Base-by-base conservation (phyloP, 208 protist genomes). In the Trypanosoma scelopori region DNA sequence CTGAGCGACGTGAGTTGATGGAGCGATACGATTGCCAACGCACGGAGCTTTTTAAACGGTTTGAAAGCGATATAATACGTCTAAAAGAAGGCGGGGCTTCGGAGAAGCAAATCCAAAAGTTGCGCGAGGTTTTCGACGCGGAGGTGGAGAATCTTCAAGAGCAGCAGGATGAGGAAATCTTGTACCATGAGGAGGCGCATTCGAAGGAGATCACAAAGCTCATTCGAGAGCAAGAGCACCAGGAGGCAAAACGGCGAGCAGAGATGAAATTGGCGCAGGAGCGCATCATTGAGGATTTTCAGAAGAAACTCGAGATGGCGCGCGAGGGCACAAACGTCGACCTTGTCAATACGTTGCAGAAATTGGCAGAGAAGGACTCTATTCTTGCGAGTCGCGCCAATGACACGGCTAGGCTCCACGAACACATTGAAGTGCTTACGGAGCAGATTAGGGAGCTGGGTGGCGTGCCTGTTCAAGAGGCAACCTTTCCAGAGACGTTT, bases 141-240 rank as follows among this genome's bases (percentile, higher is more conserved):
- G 90, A 96, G 64, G 74, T 84, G 53, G 76, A 93, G 62, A 93
- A 93, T 47, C 65, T 96, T 45, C 68, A 86, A 47, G 90, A 96
- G 51, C 85, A 94, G 81, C 90, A 91, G 58, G 69, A 80, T 37
- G 88, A 94, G 67, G 88, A 89, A 65, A 78, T 94, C 53, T 65
- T 72, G 35, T 92, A 92, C 62, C 82, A 91, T 71, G 83, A 91
- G 43, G 88, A 94, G 71, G 74, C 73, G 23, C 71, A 89, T 69
- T 83, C 75, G n/a, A 90, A 89, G 73, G 81, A 89, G 64, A 88
- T 94, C 46, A 74, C 52, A 20, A 74, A 81, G 64, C 80, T 92
- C 65, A 83, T 94, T 74, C 80, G 82, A 55, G 81, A 91, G 65
- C 88, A 94, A 66, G 84, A 83, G 76, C 82, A 81, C 55, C 78